A percentile compares a stretch with the other conserved stretches of the same genome.
phyloP scores from a whole-genome alignment of 208 protist genomes.

The Leishmania turanica region DNA sequence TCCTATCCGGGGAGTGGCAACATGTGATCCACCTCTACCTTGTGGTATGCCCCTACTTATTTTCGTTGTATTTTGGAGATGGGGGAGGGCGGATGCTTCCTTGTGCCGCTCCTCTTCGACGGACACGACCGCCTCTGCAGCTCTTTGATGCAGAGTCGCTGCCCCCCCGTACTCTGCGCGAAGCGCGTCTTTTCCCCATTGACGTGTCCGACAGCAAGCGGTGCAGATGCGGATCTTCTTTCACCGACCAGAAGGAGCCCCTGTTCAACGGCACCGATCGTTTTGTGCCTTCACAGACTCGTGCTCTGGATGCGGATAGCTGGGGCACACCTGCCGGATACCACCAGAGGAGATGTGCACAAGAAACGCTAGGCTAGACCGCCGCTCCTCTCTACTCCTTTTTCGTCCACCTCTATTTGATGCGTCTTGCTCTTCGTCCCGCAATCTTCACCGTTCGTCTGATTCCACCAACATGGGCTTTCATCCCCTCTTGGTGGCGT shows the following conservation, averaged over 20 bases:
- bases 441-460: conserved; percentile 10
- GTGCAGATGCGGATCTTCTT: background rate
- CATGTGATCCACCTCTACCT: background rate
- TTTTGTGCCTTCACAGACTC: background rate
- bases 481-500: background rate
- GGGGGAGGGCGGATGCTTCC: background rate
- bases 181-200: background rate
- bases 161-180: background rate
- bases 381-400: conserved; percentile 2
- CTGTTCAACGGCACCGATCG: background rate
- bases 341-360: background rate
- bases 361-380: rapidly evolving
- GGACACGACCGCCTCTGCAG: background rate
- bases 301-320: background rate
- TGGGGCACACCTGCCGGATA: too few species aligned
- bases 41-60: background rate
- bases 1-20: background rate
- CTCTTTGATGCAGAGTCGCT: background rate
- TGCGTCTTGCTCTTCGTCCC: background rate
- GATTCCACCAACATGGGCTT: background rate
- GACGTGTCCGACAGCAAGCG: background rate
- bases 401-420: background rate
- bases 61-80: background rate
- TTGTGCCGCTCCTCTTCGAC: background rate
- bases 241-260: background rate